Evolutionary conservation across 1,284 basidiomycete genomes (phyloP), one percentile per base, ranked within the genome.

Genomic region (Irpex sp.): DNA sequence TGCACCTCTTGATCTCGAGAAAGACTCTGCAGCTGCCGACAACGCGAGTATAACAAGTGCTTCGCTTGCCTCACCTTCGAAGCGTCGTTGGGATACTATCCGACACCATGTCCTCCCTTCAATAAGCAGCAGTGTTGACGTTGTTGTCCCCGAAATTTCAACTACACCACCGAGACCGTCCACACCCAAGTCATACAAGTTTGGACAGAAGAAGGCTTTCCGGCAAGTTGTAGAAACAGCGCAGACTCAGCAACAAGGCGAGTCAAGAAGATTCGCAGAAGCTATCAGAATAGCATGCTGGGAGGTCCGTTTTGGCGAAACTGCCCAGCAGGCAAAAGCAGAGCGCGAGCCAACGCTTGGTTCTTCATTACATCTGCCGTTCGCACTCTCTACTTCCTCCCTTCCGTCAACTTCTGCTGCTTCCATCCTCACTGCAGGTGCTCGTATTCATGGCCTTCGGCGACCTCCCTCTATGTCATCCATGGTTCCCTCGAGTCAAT

Each of bases 151-250:
- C 65, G 73, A 50, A 58, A 68, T 62, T 57, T 65, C 68, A 37
- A 68, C 71, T 65, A 58, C 60, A 67, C 57, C 74, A 69, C 62
- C 68, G 5, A 68, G 73, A 2, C 71, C 76, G 5, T 69, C 73
- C 4, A 81, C 83, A 0, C 82, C 84, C 2, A 85, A 83, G 64
- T 77, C 78, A 5, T 85, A 84, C 57, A 77, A 82, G n/a, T 77
- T 88, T 57, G 80, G 80, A 4, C 78, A 78, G 39, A 75, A 77
- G 57, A 74, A 84, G 11, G 84, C 82, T 0, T 85, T 88, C 67
- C 78, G 83, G 36, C 83, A 88, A 33, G 83, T 87, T 5, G 86
- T 87, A 0, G 85, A 87, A 17, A 80, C 84, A 59, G 85, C 77
- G 1, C 80, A 80, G 17, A 75, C 75, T 35, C 63, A 65, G 37